phyloP scores from a whole-genome alignment of 2,329 filamentous ascomycete species.

The Nakataea oryzae region DNA sequence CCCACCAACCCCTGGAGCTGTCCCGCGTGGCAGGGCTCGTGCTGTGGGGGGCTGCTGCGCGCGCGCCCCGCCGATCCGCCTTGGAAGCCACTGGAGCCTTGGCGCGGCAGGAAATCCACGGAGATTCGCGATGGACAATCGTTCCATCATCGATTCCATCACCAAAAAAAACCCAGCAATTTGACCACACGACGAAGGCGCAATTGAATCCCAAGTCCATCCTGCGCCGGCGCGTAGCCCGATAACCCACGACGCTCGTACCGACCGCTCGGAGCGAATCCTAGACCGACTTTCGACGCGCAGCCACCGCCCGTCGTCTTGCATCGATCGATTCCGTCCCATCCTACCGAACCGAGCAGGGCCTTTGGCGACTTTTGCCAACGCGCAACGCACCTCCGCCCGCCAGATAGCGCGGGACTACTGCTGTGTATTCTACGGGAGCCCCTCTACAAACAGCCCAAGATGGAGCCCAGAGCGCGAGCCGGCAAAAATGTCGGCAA shows the following conservation, averaged over 20 bases:
- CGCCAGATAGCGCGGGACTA: not conserved
- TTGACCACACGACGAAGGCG: not conserved
- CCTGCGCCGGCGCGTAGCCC: not conserved
- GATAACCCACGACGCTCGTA: not conserved
- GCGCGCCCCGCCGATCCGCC: not conserved
- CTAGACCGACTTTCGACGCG: too few relatives aligned
- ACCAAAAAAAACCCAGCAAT: not conserved
- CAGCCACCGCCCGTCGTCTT: too few relatives aligned
- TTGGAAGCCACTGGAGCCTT: not conserved
- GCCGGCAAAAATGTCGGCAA: conserved; percentile 73
- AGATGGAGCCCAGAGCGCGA: conserved; percentile 67
- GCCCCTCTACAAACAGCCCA: conserved; percentile 13
- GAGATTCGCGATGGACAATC: not conserved
- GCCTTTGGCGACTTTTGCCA: not conserved
- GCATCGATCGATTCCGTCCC: not conserved
- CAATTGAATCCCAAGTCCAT: not conserved
- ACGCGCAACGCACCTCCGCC: not conserved
- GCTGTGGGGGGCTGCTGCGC: not conserved
- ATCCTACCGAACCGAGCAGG: not conserved
- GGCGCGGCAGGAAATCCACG: not conserved
- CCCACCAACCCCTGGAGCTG: not conserved
- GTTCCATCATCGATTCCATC: not conserved
- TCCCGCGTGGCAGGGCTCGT: not conserved
- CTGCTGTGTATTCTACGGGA: not conserved
- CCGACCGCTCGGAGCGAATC: not conserved